Evolutionary conservation across 305 asterid species (phyloP).

Genomic region (Fraxinus paxiana): DNA sequence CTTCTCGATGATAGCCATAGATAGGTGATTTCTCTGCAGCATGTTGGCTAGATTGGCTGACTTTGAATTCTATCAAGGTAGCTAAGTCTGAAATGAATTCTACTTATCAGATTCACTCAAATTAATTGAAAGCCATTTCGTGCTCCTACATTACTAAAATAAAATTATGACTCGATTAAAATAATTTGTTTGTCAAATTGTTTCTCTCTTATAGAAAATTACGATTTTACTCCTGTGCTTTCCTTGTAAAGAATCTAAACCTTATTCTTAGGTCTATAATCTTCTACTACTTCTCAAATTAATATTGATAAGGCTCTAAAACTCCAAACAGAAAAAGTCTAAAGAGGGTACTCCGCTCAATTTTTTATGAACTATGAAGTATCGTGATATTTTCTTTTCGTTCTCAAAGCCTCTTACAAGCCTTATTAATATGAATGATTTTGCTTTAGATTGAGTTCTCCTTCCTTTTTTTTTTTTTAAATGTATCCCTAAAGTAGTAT

Average conservation of each 20-base stretch:
- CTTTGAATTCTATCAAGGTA: not conserved
- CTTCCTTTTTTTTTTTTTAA: not conserved
- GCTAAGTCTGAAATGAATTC: not conserved
- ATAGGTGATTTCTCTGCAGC: not conserved
- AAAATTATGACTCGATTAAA: not conserved
- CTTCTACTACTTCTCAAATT: not conserved
- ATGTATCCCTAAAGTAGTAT: not conserved
- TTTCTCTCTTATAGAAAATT: not conserved
- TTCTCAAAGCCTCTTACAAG: not conserved
- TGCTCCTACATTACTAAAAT: not conserved
- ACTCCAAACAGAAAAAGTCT: not conserved
- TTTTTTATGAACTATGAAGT: not conserved
- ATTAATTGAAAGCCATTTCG: not conserved
- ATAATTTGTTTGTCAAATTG: not conserved
- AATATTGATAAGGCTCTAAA: not conserved
- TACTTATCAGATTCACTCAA: not conserved
- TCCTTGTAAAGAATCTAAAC: not conserved
- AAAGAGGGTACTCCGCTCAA: not conserved
- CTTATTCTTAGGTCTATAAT: not conserved
- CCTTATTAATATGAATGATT: not conserved
- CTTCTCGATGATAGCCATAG: not conserved
- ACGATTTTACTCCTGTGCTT: not conserved
- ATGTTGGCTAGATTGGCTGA: not conserved
- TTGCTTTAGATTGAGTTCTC: not conserved
- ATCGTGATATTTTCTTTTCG: not conserved